phyloP scores from a whole-genome alignment of 306 rosid species.

The Prunus fruticosa region DNA sequence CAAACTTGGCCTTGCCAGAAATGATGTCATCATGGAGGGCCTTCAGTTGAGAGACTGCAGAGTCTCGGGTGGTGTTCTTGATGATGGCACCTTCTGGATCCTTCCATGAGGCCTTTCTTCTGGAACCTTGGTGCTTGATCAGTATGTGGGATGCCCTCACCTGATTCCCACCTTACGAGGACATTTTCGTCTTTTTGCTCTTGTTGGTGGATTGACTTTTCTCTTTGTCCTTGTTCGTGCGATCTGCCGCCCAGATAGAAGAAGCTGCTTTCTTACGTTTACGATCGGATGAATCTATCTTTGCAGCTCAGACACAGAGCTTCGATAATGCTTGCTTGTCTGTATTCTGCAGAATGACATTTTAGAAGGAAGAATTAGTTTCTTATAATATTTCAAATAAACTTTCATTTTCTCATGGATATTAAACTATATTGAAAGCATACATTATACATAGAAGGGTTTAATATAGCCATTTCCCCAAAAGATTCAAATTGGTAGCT shows the following conservation, averaged over 20 bases:
- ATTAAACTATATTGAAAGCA: neutral
- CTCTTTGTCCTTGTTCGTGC: constrained; percentile 43
- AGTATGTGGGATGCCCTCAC: constrained; percentile 95
- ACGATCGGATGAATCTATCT: constrained; percentile 80
- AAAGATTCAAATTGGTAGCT: neutral
- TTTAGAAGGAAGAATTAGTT: neutral
- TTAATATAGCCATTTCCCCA: neutral
- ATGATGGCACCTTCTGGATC: constrained; percentile 89
- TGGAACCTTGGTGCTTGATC: constrained; percentile 88
- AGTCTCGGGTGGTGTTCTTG: constrained; percentile 63
- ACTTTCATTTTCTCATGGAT: neutral
- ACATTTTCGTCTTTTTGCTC: constrained; percentile 55
- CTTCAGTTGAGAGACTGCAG: constrained; percentile 70
- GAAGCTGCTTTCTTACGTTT: constrained; percentile 63
- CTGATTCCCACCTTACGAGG: constrained; percentile 56
- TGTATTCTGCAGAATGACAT: neutral
- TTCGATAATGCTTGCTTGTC: neutral
- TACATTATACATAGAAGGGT: neutral
- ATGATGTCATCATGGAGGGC: constrained; percentile 65
- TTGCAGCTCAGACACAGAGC: constrained; percentile 17
- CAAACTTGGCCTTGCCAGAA: constrained; percentile 71
- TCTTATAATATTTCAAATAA: neutral
- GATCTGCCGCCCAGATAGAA: constrained; percentile 53
- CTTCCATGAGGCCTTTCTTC: constrained; percentile 95
- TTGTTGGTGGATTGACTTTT: constrained; percentile 17